These are phyloP conservation scores for Akanthomyces lecanii DNA, from an alignment of 2,329 filamentous ascomycete species.

Conservation along the genomic window DNA sequence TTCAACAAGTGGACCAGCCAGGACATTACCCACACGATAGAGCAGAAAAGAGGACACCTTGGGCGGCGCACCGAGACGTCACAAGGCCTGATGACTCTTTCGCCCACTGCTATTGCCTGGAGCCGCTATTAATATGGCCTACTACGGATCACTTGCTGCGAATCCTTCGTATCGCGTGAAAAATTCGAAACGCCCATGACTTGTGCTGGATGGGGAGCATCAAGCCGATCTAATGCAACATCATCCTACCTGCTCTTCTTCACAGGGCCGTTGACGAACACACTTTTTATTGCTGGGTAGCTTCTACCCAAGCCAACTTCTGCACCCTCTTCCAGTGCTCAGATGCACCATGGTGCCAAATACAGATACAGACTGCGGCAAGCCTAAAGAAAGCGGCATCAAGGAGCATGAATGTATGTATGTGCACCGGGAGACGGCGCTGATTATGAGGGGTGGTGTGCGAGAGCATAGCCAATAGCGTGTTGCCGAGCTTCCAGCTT, in stretches of 20 bases:
- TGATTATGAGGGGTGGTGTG: background rate
- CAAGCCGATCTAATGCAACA: background rate
- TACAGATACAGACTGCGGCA: background rate
- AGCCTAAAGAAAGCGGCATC: background rate
- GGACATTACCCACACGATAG: slow-evolving; percentile 5
- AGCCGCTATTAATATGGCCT: background rate
- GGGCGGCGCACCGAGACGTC: slow-evolving; percentile 2
- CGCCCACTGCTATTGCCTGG: background rate
- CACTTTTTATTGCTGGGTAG: background rate
- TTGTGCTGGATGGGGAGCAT: background rate
- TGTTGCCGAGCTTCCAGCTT: background rate
- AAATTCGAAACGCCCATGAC: slow-evolving; percentile 7
- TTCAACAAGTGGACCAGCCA: background rate
- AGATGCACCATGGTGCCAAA: too few species aligned
- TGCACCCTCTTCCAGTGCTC: background rate
- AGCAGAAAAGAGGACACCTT: slow-evolving; percentile 8
- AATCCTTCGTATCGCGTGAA: slow-evolving; percentile 2
- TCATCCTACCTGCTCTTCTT: background rate
- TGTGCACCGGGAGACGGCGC: background rate
- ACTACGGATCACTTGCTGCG: background rate
- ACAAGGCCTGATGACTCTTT: slow-evolving; percentile 13
- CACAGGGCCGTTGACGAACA: background rate
- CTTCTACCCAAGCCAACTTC: background rate
- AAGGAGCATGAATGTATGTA: background rate
- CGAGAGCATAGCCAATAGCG: background rate